Base-by-base conservation (phyloP, 1,284 basidiomycete genomes). In the Phylloporus gajari region DNA sequence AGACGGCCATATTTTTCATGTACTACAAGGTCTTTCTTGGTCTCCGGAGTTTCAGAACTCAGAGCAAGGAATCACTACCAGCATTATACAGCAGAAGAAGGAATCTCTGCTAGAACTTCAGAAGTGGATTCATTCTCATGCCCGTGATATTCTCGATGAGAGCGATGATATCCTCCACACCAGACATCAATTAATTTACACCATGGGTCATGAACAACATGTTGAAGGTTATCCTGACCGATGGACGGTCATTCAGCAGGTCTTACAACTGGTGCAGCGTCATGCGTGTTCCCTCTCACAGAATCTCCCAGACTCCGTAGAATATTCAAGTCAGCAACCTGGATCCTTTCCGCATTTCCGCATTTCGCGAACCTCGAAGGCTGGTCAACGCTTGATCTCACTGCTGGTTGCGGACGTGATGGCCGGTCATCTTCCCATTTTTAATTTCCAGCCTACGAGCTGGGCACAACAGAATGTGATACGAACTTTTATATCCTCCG, bases 111-210 rank as follows among this genome's bases (percentile, higher is more conserved):
- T 15, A 25, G 17, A 6, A 19, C 21, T 63, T 1, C 61, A 68
- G 51, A 63, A 15, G n/a, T 68, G 68, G 68, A 48, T 68, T 23
- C 38, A 79, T 27, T 67, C 69, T 1, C 58, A 75, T 38, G 78
- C 83, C 23, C 81, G 86, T 7, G 88, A 89, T 67, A 80, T 89
- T 40, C 75, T 89, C 8, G 88, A 89, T 67, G 88, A 89, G 74
- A 87, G 86, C 72, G 88, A 89, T 67, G 88, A 88, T 70, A 81
- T 89, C 51, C 80, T 89, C 2, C 83, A 84, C 67, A 83, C 85
- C 46, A 80, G 83, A 1, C 88, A 86, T 65, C 88, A 88, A 64
- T 77, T 89, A 1, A 79, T 89, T 9, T 89, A 88, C 71, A 86
- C 87, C 0, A 75, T 85, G 8, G 86, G 86, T n/a, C 66, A 76